Conservation (phyloP, 768 basidiomycete genomes). For the Amanita rubescens region DNA sequence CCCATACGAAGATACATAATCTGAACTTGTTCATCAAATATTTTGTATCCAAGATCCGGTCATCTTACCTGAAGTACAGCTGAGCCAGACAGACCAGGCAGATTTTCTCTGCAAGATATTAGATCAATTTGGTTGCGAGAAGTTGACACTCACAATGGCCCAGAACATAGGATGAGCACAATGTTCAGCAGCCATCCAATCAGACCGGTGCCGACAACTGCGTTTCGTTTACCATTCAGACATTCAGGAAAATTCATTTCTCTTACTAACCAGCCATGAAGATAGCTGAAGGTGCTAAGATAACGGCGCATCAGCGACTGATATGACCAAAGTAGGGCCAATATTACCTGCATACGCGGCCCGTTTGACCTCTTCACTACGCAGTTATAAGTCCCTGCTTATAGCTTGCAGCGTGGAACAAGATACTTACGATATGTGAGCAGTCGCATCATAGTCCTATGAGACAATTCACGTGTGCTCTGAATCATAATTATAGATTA, state of each 20-base stretch:
- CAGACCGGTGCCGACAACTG: conserved; percentile 67
- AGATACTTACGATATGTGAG: conserved; percentile 65
- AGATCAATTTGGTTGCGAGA: not conserved
- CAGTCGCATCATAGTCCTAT: conserved; percentile 75
- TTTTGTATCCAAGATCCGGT: not conserved
- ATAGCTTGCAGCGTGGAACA: conserved; percentile 5
- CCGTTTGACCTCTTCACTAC: conserved; percentile 70
- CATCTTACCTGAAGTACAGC: conserved; percentile 57
- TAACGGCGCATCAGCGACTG: not conserved
- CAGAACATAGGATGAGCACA: conserved; percentile 78
- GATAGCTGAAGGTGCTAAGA: conserved; percentile 46
- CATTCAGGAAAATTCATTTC: not conserved
- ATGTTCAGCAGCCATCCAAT: conserved; percentile 88
- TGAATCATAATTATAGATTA: not conserved
- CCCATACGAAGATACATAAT: conserved; percentile 76
- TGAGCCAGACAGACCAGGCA: conserved; percentile 64
- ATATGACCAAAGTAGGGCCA: conserved; percentile 7
- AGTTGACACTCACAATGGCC: conserved; percentile 50
- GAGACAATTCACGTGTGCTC: not conserved
- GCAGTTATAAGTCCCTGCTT: conserved; percentile 3
- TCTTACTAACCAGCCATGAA: conserved; percentile 43
- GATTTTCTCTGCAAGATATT: conserved; percentile 35
- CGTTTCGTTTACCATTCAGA: not conserved
- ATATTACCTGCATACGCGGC: conserved; percentile 65
- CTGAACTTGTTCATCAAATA: conserved; percentile 13